phyloP scores from a whole-genome alignment of 2,329 filamentous ascomycete genomes.

The Diplodia mutila region DNA sequence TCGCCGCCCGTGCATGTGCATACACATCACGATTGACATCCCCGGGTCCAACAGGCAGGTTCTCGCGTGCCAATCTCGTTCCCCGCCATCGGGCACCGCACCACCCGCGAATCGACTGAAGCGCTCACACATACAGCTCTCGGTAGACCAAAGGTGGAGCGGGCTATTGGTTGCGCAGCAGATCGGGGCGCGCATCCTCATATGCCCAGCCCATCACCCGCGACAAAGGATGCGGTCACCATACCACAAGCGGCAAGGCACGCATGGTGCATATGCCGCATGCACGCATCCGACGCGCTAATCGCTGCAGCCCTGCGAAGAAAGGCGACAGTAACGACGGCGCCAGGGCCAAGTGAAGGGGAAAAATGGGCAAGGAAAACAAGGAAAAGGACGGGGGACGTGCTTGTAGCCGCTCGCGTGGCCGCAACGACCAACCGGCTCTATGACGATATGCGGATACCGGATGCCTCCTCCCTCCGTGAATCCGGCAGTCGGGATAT shows the following conservation, averaged over 20 bases:
- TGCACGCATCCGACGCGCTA: background rate
- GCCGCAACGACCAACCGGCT: background rate
- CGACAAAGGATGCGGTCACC: background rate
- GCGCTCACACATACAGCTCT: background rate
- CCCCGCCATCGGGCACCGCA: background rate
- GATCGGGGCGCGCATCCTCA: conserved; percentile 18
- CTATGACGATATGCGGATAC: background rate
- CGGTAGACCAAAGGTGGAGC: background rate
- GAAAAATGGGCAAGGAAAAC: conserved; percentile 1
- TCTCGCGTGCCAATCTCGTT: background rate
- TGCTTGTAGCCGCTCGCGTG: conserved; percentile 15
- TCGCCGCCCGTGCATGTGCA: background rate
- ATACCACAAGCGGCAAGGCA: background rate
- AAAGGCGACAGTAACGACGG: background rate
- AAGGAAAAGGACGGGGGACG: background rate
- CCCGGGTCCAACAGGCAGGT: background rate
- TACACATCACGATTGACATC: background rate
- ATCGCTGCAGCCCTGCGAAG: conserved; percentile 14
- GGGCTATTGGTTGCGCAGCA: conserved; percentile 13
- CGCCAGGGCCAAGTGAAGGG: background rate
- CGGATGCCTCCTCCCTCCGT: background rate
- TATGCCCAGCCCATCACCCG: background rate
- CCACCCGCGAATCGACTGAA: background rate
- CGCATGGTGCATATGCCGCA: background rate
- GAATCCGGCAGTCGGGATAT: background rate